Base-by-base conservation (phyloP, 345 rosid species). In the Orychophragmus violaceus region DNA sequence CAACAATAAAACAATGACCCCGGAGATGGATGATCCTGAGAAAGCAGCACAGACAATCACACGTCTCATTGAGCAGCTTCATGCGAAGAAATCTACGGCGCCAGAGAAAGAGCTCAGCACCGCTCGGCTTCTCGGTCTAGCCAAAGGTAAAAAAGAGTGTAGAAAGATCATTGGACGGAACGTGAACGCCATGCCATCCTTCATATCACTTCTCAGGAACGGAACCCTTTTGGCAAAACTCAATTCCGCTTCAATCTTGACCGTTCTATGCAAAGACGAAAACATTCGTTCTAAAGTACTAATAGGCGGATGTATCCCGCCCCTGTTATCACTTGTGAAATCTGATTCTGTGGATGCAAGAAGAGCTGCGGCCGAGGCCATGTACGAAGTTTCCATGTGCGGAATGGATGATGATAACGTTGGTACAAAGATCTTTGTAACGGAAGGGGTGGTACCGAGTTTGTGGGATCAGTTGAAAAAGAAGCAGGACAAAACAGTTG, bases 261-360 rank as follows among this genome's bases (percentile, higher is more conserved):
- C 85, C 37, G 76, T 73, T 64, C 48, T 92, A 53, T 89, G 93
- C 85, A 82, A 84, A 82, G 93, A 92, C 65, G 86, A 84, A 28
- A 88, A 84, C 30, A 52, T 92, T 33, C 88, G 93, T 62, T 69
- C 89, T 51, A 85, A 90, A 75, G 88, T 92, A 41, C 82, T 92
- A 17, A 87, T 89, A 17, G 98, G 96, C 21, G 96, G 98, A 52
- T 92, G 98, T 65, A 82, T 89, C 68, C 98, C 95, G 0, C 98
- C 96, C 9, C 61, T 92, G 54, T 85, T 92, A 46, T 83, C 84
- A 1, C 89, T 89, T 73, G 68, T 92, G 82, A 89, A 86, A 71
- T 89, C 96, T 37, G 83, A 82, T 41, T 80, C 82, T 24, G 61
- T 78, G 70, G 96, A 87, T 24, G 91, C 89, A 22, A 80, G 85